phyloP scores from a whole-genome alignment of 352 stramenopile genomes.

The Pythium rhizo-oryzae region DNA sequence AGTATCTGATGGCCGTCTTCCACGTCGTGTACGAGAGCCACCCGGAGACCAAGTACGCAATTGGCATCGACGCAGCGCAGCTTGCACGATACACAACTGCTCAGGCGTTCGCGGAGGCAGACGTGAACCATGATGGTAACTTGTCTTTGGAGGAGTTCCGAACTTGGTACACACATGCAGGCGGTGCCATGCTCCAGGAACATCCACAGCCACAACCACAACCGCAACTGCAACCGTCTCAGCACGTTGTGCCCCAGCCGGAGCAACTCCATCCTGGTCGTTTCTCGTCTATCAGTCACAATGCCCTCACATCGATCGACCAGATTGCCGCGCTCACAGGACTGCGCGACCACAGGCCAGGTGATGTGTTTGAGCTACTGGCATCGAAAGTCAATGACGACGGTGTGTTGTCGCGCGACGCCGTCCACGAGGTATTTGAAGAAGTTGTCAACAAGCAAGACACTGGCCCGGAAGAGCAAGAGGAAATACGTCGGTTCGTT shows the following conservation, averaged over 20 bases:
- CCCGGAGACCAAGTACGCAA: slow-evolving; percentile 34
- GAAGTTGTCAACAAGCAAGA: slow-evolving; percentile 39
- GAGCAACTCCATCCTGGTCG: not conserved
- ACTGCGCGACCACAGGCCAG: slow-evolving; percentile 52
- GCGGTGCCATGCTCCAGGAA: slow-evolving; percentile 13
- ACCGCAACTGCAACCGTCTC: slow-evolving; percentile 1
- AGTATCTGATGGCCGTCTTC: slow-evolving; percentile 50
- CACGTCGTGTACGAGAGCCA: slow-evolving; percentile 28
- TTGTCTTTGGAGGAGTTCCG: slow-evolving; percentile 86
- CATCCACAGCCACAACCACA: no score
- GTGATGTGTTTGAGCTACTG: slow-evolving; percentile 85
- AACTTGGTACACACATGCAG: slow-evolving; percentile 61
- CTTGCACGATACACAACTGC: slow-evolving; percentile 74
- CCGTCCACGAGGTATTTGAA: slow-evolving; percentile 74
- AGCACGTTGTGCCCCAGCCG: not conserved
- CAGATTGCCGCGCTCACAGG: slow-evolving; percentile 63
- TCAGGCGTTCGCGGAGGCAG: slow-evolving; percentile 87
- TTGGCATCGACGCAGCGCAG: slow-evolving; percentile 53
- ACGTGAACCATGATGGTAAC: slow-evolving; percentile 80
- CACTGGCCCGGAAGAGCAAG: slow-evolving; percentile 24
- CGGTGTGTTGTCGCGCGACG: slow-evolving; percentile 64
- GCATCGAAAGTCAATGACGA: slow-evolving; percentile 83
- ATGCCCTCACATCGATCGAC: slow-evolving; percentile 53
- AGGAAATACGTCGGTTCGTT: slow-evolving; percentile 52
- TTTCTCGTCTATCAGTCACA: slow-evolving; percentile 27